Conservation (phyloP, 495 filamentous ascomycete species). For the Lepraria neglecta region DNA sequence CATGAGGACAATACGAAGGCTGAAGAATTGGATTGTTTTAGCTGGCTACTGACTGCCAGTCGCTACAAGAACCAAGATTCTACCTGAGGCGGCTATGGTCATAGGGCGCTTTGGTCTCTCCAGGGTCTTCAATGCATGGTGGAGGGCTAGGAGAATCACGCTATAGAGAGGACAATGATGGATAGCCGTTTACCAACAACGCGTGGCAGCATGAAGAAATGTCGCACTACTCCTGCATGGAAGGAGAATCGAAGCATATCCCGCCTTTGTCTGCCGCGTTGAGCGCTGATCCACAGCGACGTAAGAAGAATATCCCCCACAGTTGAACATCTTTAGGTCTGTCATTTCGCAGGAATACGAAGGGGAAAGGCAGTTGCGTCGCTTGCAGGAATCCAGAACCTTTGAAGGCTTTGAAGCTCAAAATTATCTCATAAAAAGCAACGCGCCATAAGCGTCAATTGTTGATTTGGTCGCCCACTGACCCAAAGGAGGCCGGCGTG, state of each 20-base stretch:
- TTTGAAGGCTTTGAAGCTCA: background rate
- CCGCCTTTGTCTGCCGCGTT: background rate
- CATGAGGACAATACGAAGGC: background rate
- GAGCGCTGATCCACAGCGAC: constrained; percentile 8
- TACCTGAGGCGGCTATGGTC: constrained; percentile 1
- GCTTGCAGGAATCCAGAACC: constrained; percentile 9
- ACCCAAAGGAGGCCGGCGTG: background rate
- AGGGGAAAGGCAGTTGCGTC: background rate
- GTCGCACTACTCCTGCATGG: constrained; percentile 5
- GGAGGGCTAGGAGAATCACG: constrained; percentile 4
- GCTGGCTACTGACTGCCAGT: background rate
- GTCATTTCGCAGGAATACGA: constrained; percentile 5
- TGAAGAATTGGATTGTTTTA: background rate
- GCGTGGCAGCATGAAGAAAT: constrained; percentile 6
- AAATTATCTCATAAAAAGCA: background rate
- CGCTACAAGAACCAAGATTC: background rate
- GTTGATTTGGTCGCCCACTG: background rate
- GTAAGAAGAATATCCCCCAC: background rate
- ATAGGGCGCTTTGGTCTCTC: background rate
- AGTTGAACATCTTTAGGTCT: constrained; percentile 1
- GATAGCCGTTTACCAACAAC: background rate
- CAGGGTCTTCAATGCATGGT: constrained; percentile 5
- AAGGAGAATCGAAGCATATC: constrained; percentile 5
- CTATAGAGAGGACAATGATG: background rate
- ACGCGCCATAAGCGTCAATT: constrained; percentile 10